Percentiles rank a stretch among this genome's conserved stretches.
These are phyloP conservation scores for Papiliotrema terrestris DNA, from an alignment of 1,284 basidiomycete genomes.

Conservation along the genomic window DNA sequence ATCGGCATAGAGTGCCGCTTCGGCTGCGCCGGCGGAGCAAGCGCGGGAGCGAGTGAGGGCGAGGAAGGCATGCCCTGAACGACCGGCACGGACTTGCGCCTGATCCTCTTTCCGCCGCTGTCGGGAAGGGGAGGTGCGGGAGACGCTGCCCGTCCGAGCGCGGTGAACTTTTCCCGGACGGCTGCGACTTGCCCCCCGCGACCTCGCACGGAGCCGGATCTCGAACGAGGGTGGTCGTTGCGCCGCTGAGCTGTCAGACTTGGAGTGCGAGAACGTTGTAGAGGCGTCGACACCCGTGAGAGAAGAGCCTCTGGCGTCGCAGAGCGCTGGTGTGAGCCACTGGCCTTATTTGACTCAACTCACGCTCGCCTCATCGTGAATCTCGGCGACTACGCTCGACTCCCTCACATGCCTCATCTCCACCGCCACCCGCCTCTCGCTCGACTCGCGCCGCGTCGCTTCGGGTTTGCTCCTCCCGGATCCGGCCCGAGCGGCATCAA, in stretches of 20 bases:
- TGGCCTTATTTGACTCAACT: background rate
- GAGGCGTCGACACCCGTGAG: background rate
- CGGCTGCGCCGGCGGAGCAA: background rate
- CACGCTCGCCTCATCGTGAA: background rate
- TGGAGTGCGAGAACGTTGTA: background rate
- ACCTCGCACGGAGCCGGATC: background rate
- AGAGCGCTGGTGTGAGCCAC: background rate
- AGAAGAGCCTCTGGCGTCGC: background rate
- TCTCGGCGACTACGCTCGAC: background rate
- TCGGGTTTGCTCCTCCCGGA: background rate
- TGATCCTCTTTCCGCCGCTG: background rate
- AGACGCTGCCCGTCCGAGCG: background rate
- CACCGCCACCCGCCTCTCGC: background rate
- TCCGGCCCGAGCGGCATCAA: background rate
- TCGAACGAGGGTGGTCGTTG: too few relatives aligned
- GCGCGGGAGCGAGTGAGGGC: background rate
- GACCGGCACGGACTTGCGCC: background rate
- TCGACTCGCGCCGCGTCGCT: background rate
- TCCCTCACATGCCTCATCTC: background rate
- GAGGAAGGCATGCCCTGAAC: background rate
- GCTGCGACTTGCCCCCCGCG: conserved; percentile 6
- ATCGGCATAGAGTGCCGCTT: background rate
- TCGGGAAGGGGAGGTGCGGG: background rate
- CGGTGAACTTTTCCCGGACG: conserved; percentile 1
- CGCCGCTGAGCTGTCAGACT: too few relatives aligned